Base-by-base conservation (phyloP, 352 stramenopile species). In the Phytophthora podocarpi region DNA sequence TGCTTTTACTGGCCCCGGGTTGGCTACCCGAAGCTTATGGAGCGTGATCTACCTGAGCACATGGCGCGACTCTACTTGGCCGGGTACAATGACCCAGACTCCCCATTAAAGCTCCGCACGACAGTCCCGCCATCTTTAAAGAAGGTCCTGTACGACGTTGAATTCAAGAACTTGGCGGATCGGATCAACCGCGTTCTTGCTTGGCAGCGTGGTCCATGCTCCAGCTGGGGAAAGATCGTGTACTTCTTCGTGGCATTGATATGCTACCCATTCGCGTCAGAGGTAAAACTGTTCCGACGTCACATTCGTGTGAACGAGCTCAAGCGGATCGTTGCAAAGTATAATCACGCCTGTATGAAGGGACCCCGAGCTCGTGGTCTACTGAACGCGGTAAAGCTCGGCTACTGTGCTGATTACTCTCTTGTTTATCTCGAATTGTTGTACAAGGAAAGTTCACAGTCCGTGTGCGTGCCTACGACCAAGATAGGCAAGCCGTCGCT, bases 291-390 rank as follows among this genome's bases (percentile, higher is more conserved):
- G 4, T 91, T 90, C 52, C 79, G 82, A 15, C 75, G 85, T 4
- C 82, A 94, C 59, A 64, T 90, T 40, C 84, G 84, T 30, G 60
- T 94, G 23, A 94, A 94, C 41, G 71, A 76, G 37, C 64, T 94
- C 12, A 94, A 94, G 76, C 75, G 80, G 1, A 79, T 90, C 18
- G 67, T 94, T 5, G 69, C 63, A 8, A 89, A 82, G 63, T 94
- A 94, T 42, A 91, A 94, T 43, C 83, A 92, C 53, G 83, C 78
- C 18, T 94, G 80, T 40, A 92, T 94, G 83, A 89, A 90, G 18
- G 85, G 85, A 0, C 78, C 85, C 4, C 76, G 85, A 11, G 84
- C 85, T 0, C 70, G 80, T 10, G 82, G 77, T 12, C 52, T 94
- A 48, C 72, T 90, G 2, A 91, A 94, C 28, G 82, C 85, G 10